These are phyloP conservation scores for Talaromyces albobiverticillius DNA, from an alignment of 2,329 filamentous ascomycete species.

Conservation along the genomic window DNA sequence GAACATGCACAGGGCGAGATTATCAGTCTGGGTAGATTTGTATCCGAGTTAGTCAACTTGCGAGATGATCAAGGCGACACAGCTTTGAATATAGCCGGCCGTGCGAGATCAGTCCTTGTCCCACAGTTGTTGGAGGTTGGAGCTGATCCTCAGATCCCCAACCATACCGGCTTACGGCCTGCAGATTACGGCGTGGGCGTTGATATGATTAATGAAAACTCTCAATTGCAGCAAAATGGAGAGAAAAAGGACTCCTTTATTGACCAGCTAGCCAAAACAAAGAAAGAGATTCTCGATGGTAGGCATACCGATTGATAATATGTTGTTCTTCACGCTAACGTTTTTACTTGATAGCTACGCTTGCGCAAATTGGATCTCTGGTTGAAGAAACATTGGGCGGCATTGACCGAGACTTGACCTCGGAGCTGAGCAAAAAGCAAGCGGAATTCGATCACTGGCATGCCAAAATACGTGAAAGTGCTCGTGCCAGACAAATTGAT, in stretches of 20 bases:
- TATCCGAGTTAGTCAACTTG: slow-evolving; percentile 95
- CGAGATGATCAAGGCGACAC: slow-evolving; percentile 94
- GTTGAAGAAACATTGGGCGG: slow-evolving; percentile 80
- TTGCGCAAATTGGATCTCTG: slow-evolving; percentile 51
- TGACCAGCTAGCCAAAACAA: slow-evolving; percentile 43
- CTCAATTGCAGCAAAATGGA: slow-evolving; percentile 45
- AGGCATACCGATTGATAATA: slow-evolving; percentile 17
- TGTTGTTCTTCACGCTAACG: slow-evolving; percentile 15
- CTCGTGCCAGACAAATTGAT: slow-evolving; percentile 73
- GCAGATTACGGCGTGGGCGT: slow-evolving; percentile 92
- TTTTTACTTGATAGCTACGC: slow-evolving; percentile 36
- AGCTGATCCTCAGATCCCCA: slow-evolving; percentile 87
- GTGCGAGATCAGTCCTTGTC: slow-evolving; percentile 94
- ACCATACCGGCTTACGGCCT: slow-evolving; percentile 81
- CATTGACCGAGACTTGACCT: slow-evolving; percentile 74
- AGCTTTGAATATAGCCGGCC: slow-evolving; percentile 86
- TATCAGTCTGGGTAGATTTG: slow-evolving; percentile 89
- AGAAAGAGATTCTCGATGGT: slow-evolving; percentile 47
- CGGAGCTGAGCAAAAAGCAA: slow-evolving; percentile 80
- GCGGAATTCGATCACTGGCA: slow-evolving; percentile 79
- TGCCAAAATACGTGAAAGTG: slow-evolving; percentile 73
- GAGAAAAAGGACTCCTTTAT: slow-evolving; percentile 41
- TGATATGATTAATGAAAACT: slow-evolving; percentile 54
- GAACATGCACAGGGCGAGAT: slow-evolving; percentile 48
- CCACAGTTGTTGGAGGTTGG: slow-evolving; percentile 95